Conservation (phyloP, 768 basidiomycete genomes). For the Lactarius trivialis region DNA sequence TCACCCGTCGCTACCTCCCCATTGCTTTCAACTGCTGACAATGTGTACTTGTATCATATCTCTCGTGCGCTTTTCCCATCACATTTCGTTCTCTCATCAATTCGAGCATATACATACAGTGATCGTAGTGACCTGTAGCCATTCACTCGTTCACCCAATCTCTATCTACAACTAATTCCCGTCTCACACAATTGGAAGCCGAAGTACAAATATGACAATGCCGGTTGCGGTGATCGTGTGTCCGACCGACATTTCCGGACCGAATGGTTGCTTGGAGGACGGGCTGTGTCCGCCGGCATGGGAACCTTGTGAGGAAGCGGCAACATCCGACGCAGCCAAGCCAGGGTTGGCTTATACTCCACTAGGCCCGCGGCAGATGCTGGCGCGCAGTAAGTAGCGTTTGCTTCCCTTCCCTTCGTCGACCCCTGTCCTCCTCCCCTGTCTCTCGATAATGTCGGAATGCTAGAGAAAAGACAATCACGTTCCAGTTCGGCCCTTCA, state of each 20-base stretch:
- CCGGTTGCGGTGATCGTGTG: neutral
- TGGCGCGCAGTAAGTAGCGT: too few relatives aligned
- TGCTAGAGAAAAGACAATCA: conserved; percentile 8
- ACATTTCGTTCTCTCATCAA: neutral
- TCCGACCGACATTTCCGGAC: neutral
- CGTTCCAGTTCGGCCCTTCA: neutral
- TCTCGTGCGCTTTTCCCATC: neutral
- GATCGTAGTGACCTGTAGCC: neutral
- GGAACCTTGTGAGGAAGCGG: neutral
- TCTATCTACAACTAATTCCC: neutral
- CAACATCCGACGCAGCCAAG: too few relatives aligned
- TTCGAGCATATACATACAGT: neutral
- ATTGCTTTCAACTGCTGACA: conserved; percentile 4
- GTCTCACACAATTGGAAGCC: neutral
- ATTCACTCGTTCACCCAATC: neutral
- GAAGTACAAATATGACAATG: neutral
- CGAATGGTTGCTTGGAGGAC: neutral
- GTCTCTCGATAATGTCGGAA: neutral
- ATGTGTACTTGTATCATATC: conserved; percentile 17
- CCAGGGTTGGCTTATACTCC: too few relatives aligned
- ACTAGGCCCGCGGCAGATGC: too few relatives aligned
- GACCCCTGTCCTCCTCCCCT: neutral
- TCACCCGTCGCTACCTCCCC: neutral
- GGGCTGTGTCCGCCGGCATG: neutral
- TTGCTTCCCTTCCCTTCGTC: neutral